Conservation (phyloP, 768 basidiomycete species). For the Xerocomellus intermedius region DNA sequence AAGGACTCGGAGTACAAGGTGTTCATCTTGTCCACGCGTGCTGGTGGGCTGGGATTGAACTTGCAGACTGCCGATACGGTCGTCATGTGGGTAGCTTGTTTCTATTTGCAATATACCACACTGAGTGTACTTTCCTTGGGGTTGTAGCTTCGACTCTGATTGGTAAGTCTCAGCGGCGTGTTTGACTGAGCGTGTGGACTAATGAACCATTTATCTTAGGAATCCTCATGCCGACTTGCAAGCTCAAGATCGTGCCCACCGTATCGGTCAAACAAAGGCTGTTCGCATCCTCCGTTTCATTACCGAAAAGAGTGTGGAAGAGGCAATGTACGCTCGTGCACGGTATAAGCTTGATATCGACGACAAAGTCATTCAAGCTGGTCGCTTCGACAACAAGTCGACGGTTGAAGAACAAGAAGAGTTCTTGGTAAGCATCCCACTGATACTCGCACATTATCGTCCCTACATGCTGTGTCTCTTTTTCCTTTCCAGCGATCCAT, state of each 20-base stretch:
- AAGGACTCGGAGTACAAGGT: constrained; percentile 82
- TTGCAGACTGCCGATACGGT: constrained; percentile 96
- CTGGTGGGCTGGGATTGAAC: constrained; percentile 92
- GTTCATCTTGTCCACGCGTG: constrained; percentile 92
- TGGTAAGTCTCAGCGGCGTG: constrained; percentile 40
- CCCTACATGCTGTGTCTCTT: constrained; percentile 1
- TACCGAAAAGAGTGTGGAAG: constrained; percentile 97
- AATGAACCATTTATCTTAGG: constrained; percentile 40
- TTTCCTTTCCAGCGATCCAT: constrained; percentile 67
- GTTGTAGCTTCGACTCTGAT: constrained; percentile 71
- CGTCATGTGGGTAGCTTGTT: constrained; percentile 66
- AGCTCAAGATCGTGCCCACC: constrained; percentile 98
- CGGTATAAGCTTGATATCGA: constrained; percentile 97
- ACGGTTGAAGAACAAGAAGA: constrained; percentile 98
- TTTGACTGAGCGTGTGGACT: background rate
- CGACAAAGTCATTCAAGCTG: constrained; percentile 98
- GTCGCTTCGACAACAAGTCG: constrained; percentile 98
- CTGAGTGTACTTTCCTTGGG: constrained; percentile 5
- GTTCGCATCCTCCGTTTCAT: constrained; percentile 96
- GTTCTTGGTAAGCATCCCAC: constrained; percentile 61
- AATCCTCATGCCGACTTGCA: constrained; percentile 99
- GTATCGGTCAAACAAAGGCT: constrained; percentile 98
- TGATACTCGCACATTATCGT: background rate
- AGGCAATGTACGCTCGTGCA: constrained; percentile 95
- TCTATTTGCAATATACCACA: background rate